These are phyloP conservation scores for Starmerella apicola DNA, from an alignment of 805 yeast species.

Conservation along the genomic window DNA sequence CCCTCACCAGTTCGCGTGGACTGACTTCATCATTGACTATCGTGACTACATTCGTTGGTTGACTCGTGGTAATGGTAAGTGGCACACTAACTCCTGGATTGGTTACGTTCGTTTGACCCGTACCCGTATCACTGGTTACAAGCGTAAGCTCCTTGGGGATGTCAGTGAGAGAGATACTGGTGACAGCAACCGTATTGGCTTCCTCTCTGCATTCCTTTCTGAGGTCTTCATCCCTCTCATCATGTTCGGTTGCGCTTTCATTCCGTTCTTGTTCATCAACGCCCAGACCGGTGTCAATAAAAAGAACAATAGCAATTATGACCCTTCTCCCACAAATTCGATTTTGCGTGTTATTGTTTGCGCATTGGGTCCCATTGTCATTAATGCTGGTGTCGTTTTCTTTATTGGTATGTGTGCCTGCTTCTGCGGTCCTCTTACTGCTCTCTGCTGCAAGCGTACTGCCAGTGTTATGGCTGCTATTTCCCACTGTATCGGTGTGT, in stretches of 20 bases:
- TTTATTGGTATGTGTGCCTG: constrained; percentile 76
- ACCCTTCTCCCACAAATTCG: constrained; percentile 38
- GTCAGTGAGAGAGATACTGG: constrained; percentile 52
- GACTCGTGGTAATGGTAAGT: constrained; percentile 59
- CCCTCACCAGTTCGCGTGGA: constrained; percentile 96
- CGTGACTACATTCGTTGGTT: constrained; percentile 86
- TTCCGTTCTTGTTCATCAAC: constrained; percentile 70
- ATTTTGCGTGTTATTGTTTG: constrained; percentile 46
- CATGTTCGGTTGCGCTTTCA: constrained; percentile 53
- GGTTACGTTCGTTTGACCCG: constrained; percentile 62
- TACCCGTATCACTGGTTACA: constrained; percentile 85
- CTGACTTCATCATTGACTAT: constrained; percentile 91
- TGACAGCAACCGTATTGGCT: constrained; percentile 62
- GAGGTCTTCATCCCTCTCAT: constrained; percentile 66
- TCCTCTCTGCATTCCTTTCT: constrained; percentile 63
- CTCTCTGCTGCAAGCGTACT: constrained; percentile 91
- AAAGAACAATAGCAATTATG: constrained; percentile 19
- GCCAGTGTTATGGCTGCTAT: constrained; percentile 91
- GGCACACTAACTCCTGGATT: constrained; percentile 68
- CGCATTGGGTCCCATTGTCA: constrained; percentile 77
- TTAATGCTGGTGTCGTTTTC: constrained; percentile 74
- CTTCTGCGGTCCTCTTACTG: constrained; percentile 93
- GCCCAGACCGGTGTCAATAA: constrained; percentile 67
- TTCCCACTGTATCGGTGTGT: constrained; percentile 90
- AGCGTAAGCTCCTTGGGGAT: constrained; percentile 56